Percentiles rank a stretch among this genome's conserved stretches.
These are phyloP conservation scores for Botrytis cinerea DNA, from an alignment of 2,329 filamentous ascomycete species.

Conservation along the genomic window DNA sequence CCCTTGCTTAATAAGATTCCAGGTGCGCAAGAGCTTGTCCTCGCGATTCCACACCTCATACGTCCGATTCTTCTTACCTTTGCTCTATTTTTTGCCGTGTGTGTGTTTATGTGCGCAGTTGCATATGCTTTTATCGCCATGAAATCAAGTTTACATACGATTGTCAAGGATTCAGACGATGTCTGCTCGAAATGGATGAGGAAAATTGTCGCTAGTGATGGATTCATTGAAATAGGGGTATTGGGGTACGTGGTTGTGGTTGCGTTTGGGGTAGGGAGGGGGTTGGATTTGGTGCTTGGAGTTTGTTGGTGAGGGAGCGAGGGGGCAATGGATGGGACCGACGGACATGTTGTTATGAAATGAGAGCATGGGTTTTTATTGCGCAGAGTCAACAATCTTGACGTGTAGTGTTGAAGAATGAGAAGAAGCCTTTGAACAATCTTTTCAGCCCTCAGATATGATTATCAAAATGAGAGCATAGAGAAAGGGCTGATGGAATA, in stretches of 20 bases:
- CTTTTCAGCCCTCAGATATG: not conserved
- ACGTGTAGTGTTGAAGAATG: not conserved
- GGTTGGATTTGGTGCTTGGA: constrained; percentile 9
- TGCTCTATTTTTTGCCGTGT: not conserved
- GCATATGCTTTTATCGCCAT: not conserved
- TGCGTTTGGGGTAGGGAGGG: constrained; percentile 7
- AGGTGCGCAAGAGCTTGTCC: constrained; percentile 8
- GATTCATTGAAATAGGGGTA: not conserved
- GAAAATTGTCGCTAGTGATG: not conserved
- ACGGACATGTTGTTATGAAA: not conserved
- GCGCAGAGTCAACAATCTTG: not conserved
- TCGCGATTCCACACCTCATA: constrained; percentile 2
- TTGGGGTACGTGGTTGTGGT: constrained; percentile 11
- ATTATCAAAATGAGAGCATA: not conserved
- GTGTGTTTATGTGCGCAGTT: constrained; percentile 6
- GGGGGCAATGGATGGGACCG: not conserved
- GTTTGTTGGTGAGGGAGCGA: constrained; percentile 8
- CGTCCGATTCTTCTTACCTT: constrained; percentile 8
- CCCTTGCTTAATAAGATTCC: not conserved
- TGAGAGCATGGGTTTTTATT: not conserved
- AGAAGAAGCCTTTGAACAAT: not conserved
- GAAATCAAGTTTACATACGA: not conserved
- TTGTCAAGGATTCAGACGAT: not conserved
- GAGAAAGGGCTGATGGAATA: not conserved
- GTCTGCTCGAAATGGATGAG: not conserved